Evolutionary conservation across 805 yeast genomes (phyloP).

Genomic region (Pachysolen tannophilus): DNA sequence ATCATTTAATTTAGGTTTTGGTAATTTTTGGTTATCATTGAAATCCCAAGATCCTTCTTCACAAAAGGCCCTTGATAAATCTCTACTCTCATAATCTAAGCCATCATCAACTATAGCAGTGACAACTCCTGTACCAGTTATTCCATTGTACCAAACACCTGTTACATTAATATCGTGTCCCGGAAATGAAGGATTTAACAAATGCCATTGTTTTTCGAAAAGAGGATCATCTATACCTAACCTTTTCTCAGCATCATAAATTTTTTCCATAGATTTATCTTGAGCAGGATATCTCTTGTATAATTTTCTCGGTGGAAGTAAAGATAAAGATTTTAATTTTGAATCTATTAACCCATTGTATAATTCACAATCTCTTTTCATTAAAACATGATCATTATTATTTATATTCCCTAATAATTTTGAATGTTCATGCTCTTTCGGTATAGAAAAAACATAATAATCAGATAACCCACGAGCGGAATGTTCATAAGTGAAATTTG

Average conservation of each 20-base stretch:
- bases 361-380: conserved; percentile 22
- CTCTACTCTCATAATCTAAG: conserved; percentile 71
- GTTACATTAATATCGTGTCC: conserved; percentile 85
- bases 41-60: conserved; percentile 89
- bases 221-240: conserved; percentile 74
- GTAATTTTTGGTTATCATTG: conserved; percentile 66
- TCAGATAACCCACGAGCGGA: conserved; percentile 50
- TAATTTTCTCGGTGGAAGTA: conserved; percentile 46
- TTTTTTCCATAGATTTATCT: conserved; percentile 45
- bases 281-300: conserved; percentile 47
- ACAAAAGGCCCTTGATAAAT: conserved; percentile 61
- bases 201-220: conserved; percentile 87
- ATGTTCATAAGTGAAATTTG: conserved; percentile 54
- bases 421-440: conserved; percentile 28
- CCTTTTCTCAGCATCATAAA: conserved; percentile 38
- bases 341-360: conserved; percentile 21
- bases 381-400: conserved; percentile 20
- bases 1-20: conserved; percentile 71
- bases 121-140: conserved; percentile 75
- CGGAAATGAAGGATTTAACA: conserved; percentile 62
- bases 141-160: conserved; percentile 75
- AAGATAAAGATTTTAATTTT: conserved; percentile 41
- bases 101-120: conserved; percentile 95
- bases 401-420: conserved; percentile 27
- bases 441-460: conserved; percentile 59